phyloP scores from a whole-genome alignment of 2,329 filamentous ascomycete species.

The Neonectria sp. region DNA sequence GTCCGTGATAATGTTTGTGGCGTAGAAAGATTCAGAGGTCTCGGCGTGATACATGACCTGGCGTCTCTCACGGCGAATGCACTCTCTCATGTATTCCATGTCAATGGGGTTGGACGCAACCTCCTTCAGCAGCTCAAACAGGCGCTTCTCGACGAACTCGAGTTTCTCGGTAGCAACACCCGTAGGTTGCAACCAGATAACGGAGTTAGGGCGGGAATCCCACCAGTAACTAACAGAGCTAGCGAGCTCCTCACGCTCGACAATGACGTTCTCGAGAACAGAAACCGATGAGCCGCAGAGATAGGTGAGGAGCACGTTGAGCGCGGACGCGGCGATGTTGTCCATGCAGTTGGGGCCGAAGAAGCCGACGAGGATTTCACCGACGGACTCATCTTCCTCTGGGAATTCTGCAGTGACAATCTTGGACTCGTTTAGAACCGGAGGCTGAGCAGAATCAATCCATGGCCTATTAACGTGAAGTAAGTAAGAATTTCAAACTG shows the following conservation, averaged over 20 bases:
- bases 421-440: conserved; percentile 78
- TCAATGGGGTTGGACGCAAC: conserved; percentile 86
- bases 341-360: conserved; percentile 89
- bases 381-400: conserved; percentile 94
- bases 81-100: conserved; percentile 91
- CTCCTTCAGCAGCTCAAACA: conserved; percentile 87
- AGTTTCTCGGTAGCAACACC: conserved; percentile 91
- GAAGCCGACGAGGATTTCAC: conserved; percentile 89
- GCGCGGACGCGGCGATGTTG: conserved; percentile 75
- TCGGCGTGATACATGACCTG: conserved; percentile 90
- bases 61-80: conserved; percentile 84
- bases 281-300: conserved; percentile 95
- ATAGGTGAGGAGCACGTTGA: conserved; percentile 87
- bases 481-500: conserved; percentile 22
- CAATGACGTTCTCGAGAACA: conserved; percentile 90
- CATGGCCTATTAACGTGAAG: conserved; percentile 71
- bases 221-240: conserved; percentile 87
- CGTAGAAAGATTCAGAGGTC: conserved; percentile 84
- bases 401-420: conserved; percentile 91
- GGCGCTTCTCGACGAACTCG: conserved; percentile 84
- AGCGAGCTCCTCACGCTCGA: conserved; percentile 93
- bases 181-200: conserved; percentile 89
- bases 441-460: conserved; percentile 88
- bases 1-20: conserved; percentile 89
- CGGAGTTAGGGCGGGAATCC: conserved; percentile 83